phyloP scores from a whole-genome alignment of 1,284 basidiomycete species.

The Cutaneotrichosporon sp. region DNA sequence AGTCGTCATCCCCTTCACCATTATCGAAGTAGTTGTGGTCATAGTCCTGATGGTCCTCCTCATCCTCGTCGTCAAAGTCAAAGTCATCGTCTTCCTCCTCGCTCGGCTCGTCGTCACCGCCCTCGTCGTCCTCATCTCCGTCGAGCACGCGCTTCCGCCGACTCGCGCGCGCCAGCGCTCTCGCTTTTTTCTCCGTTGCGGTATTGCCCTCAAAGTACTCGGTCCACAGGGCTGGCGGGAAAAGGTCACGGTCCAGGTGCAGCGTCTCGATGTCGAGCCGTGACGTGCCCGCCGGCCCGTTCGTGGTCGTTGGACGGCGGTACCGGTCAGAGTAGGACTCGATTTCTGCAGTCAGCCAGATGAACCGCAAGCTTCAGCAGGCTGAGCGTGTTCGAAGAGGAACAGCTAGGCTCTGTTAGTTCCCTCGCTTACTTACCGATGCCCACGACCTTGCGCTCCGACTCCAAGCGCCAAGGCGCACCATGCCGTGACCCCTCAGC shows the following conservation, averaged over 20 bases:
- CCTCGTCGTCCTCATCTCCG: conserved; percentile 11
- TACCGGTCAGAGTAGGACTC: conserved; percentile 45
- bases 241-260: conserved; percentile 34
- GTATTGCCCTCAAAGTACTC: conserved; percentile 40
- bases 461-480: conserved; percentile 38
- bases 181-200: conserved; percentile 1
- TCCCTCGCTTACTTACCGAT: conserved; percentile 35
- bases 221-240: conserved; percentile 44
- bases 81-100: conserved; percentile 34
- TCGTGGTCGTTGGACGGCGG: conserved; percentile 2
- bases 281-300: conserved; percentile 9
- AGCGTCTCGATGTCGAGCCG: conserved; percentile 37
- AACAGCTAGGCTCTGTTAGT: too few species aligned
- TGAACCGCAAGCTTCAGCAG: too few species aligned
- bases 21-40: conserved; percentile 50
- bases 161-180: conserved; percentile 2
- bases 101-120: conserved; percentile 6
- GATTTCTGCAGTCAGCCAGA: conserved; percentile 34
- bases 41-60: conserved; percentile 48
- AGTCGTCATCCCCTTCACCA: conserved; percentile 3
- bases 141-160: conserved; percentile 11
- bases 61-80: conserved; percentile 45
- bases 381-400: too few species aligned
- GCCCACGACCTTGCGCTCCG: conserved; percentile 37
- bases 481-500: conserved; percentile 6